Percentiles rank a stretch among this genome's conserved stretches.
Evolutionary conservation across 768 basidiomycete genomes (phyloP).

Genomic region (Infundibulicybe gibba): DNA sequence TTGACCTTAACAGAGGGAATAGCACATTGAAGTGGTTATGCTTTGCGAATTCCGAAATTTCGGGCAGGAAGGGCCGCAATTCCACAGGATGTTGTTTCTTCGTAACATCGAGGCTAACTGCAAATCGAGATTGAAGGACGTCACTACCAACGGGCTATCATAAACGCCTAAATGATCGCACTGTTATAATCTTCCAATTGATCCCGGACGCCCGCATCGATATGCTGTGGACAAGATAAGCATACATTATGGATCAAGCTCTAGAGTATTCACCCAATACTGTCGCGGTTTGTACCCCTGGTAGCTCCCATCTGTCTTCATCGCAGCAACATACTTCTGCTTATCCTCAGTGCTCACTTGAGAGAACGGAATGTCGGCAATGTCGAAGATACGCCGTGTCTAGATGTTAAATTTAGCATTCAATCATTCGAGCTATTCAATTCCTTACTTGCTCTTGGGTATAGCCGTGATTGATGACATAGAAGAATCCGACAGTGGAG

Average conservation of each 20-base stretch:
- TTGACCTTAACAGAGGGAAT: conserved; percentile 28
- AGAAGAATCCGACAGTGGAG: conserved; percentile 41
- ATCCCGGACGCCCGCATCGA: conserved; percentile 37
- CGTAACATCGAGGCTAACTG: conserved; percentile 24
- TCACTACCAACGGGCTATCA: background rate
- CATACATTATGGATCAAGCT: background rate
- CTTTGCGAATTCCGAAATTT: conserved; percentile 24
- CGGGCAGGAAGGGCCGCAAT: conserved; percentile 26
- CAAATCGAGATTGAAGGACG: background rate
- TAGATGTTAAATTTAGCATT: conserved; percentile 7
- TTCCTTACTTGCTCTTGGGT: conserved; percentile 28
- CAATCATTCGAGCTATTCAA: background rate
- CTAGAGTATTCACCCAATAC: conserved; percentile 34
- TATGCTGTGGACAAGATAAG: conserved; percentile 21
- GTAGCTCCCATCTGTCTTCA: conserved; percentile 41
- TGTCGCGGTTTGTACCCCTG: conserved; percentile 51
- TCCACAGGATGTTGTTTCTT: conserved; percentile 25
- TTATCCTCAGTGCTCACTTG: conserved; percentile 39
- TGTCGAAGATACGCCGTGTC: conserved; percentile 45
- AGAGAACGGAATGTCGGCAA: conserved; percentile 41
- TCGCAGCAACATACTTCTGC: conserved; percentile 29
- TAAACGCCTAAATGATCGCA: conserved; percentile 11
- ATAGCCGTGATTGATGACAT: conserved; percentile 45
- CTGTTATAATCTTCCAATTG: conserved; percentile 41
- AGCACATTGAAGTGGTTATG: conserved; percentile 30